Evolutionary conservation across 257 asterid genomes (phyloP).

Genomic region (Nicotiana benthamiana): DNA sequence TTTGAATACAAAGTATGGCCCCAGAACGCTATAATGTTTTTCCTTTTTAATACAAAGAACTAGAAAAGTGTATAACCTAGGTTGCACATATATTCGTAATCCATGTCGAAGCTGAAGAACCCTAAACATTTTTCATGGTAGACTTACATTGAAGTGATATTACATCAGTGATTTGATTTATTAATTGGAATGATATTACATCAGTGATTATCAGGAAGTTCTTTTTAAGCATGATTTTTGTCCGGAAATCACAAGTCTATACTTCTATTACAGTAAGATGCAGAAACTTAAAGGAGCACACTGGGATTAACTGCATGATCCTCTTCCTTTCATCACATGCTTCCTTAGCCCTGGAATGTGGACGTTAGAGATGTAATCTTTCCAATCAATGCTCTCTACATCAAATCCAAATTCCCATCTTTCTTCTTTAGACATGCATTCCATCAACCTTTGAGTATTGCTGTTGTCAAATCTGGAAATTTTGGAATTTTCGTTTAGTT

Average conservation of each 20-base stretch:
- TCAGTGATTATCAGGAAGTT: conserved; percentile 11
- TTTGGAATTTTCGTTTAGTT: background rate
- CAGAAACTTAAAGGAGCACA: conserved; percentile 18
- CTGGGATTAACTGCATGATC: conserved; percentile 26
- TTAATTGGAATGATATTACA: conserved; percentile 12
- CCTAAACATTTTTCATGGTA: background rate
- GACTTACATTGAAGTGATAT: conserved; percentile 5
- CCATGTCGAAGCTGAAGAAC: background rate
- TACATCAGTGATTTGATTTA: conserved; percentile 7
- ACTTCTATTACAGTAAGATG: conserved; percentile 29
- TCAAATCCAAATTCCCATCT: conserved; percentile 64
- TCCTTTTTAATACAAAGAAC: background rate
- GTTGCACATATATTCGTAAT: background rate
- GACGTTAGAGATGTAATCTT: conserved; percentile 68
- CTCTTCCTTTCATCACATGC: conserved; percentile 96
- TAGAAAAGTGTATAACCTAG: background rate
- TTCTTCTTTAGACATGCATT: conserved; percentile 69
- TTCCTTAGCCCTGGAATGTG: conserved; percentile 92
- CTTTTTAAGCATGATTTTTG: conserved; percentile 8
- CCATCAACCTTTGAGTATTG: conserved; percentile 67
- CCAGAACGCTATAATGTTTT: background rate
- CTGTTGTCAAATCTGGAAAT: conserved; percentile 83
- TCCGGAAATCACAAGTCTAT: conserved; percentile 12
- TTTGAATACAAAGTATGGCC: too few species aligned
- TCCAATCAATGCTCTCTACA: conserved; percentile 85